These are phyloP conservation scores for Glebionis coronaria DNA, from an alignment of 129 eudicot species.

Conservation along the genomic window DNA sequence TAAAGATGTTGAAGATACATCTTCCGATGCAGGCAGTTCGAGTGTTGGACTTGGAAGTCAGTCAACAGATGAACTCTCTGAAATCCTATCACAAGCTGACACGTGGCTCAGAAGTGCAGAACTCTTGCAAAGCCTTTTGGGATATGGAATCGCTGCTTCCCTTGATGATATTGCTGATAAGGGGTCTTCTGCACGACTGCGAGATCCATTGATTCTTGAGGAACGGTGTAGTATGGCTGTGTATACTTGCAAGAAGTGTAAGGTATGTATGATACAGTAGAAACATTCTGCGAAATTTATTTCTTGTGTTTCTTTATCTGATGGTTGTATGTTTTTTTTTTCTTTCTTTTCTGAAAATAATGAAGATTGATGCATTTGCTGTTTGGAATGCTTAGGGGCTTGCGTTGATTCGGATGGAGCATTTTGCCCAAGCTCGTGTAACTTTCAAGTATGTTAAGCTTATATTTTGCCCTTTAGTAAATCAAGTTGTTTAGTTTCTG, in stretches of 20 bases:
- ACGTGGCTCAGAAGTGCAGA: constrained; percentile 91
- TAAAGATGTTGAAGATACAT: constrained; percentile 75
- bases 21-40: constrained; percentile 94
- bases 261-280: constrained; percentile 33
- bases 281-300: not conserved
- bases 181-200: too few species aligned
- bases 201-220: too few species aligned
- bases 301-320: constrained; percentile 3
- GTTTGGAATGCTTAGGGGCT: constrained; percentile 98
- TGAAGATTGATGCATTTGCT: constrained; percentile 89
- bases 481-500: not conserved
- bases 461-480: not conserved
- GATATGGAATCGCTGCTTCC: constrained; percentile 98
- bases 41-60: constrained; percentile 89
- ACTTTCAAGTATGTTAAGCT: too few species aligned
- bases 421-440: too few species aligned
- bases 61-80: constrained; percentile 78
- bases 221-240: too few species aligned
- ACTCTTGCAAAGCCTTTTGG: too few species aligned
- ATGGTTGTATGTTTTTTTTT: constrained; percentile 10
- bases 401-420: constrained; percentile 58
- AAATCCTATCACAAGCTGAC: constrained; percentile 72
- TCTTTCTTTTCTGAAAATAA: too few species aligned
- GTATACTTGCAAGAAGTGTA: too few species aligned
- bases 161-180: constrained; percentile 96